Evolutionary conservation across 2,329 filamentous ascomycete genomes (phyloP).

Genomic region (Alternaria panax): DNA sequence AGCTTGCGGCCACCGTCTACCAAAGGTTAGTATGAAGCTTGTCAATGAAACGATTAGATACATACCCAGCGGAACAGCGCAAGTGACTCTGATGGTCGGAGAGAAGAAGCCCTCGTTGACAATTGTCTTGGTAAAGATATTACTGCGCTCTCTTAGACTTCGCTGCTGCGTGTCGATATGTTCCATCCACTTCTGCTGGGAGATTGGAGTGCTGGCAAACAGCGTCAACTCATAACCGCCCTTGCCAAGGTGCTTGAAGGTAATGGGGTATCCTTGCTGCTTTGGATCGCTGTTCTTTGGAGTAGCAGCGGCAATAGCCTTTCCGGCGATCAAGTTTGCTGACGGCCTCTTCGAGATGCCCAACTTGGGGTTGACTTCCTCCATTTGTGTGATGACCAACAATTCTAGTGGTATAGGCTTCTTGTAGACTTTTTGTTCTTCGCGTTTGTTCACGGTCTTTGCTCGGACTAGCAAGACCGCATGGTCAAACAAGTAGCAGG

Average conservation of each 20-base stretch:
- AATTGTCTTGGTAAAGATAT: conserved; percentile 72
- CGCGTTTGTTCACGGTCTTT: conserved; percentile 89
- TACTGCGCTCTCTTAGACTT: conserved; percentile 77
- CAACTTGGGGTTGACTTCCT: conserved; percentile 84
- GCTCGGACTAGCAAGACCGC: conserved; percentile 89
- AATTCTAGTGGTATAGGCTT: conserved; percentile 95
- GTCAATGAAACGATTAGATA: conserved; percentile 15
- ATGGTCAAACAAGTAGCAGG: conserved; percentile 95
- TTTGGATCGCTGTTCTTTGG: conserved; percentile 49
- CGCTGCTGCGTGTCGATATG: conserved; percentile 91
- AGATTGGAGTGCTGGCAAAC: conserved; percentile 83
- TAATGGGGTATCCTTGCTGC: conserved; percentile 89
- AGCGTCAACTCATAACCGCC: conserved; percentile 92
- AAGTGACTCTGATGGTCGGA: conserved; percentile 87
- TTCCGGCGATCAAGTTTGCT: conserved; percentile 70
- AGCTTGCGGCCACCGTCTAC: conserved; percentile 92
- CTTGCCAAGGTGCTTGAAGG: conserved; percentile 94
- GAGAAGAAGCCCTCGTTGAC: conserved; percentile 91
- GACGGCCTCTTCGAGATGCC: conserved; percentile 86
- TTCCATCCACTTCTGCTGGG: conserved; percentile 96
- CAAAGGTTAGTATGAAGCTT: conserved; percentile 31
- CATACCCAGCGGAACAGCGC: conserved; percentile 88
- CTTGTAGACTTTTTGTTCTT: conserved; percentile 94
- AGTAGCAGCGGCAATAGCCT: conserved; percentile 59
- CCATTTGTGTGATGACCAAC: conserved; percentile 94